Evolutionary conservation across 2,329 filamentous ascomycete genomes (phyloP), one percentile per base, ranked within the genome.

Genomic region (Metarhizium humberi): DNA sequence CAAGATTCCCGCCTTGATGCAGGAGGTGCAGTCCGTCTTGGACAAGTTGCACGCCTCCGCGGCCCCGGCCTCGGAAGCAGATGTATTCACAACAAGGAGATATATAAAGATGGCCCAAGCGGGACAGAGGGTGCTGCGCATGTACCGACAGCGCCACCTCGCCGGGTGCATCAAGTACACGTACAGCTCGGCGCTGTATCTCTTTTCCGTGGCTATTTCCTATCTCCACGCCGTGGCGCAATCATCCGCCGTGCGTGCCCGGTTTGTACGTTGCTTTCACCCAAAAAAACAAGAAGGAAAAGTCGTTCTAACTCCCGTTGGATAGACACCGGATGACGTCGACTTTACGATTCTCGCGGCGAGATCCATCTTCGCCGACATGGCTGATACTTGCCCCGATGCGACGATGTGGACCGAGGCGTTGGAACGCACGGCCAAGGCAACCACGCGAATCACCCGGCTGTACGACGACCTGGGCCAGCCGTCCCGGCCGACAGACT

Each of bases 211-310:
- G 32, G 92, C 92, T 72, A 86, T 96, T 56, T 95, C 92, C 20
- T 96, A 96, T 70, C 78, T 97, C 1, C 96, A 96, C 70, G 91
- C 92, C n/a, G 92, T 97, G 56, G 96, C 92, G 92, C 92, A 96
- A 71, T 96, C 92, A 13, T 85, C 90, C 8, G 81, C 89, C 54
- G 92, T 96, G 51, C 83, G 92, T 63, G 91, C 87, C 68, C 84
- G 89, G 55, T 75, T 96, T 69, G 88, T 92, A 81, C 11, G 40
- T 18, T 3, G 16, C 4, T 6, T n/a, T 43, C 40, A 8, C 25
- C 25, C 4, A 4, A 25, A 25, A 25, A 16, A 43, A 14, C 3
- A 20, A 20, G 20, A 3, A 6, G 6, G 74, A 87, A 34, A 30
- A 14, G 34, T 3, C 8, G 38, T 14, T 56, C 30, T n/a, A 45